Evolutionary conservation across 805 yeast species (phyloP).

Genomic region (Candida multigemmis): DNA sequence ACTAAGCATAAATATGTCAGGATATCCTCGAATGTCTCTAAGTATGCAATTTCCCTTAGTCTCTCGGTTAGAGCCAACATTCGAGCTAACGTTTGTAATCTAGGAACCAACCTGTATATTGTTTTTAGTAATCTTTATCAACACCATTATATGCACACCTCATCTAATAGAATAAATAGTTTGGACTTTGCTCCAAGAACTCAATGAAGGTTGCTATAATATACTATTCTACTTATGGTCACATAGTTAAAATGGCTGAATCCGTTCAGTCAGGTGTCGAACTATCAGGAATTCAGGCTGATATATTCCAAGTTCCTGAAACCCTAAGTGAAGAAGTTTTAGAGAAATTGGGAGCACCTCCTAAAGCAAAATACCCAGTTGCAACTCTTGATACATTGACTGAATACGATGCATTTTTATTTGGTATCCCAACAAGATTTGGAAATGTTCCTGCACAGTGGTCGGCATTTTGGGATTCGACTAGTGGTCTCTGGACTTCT

Average conservation of each 20-base stretch:
- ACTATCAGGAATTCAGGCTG: slow-evolving; percentile 61
- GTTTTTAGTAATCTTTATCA: neutral
- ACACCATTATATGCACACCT: neutral
- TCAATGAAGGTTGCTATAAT: slow-evolving; percentile 57
- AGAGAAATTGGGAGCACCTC: slow-evolving; percentile 55
- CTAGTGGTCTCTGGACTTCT: slow-evolving; percentile 68
- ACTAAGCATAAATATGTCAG: too few relatives aligned
- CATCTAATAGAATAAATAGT: too few relatives aligned
- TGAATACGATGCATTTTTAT: slow-evolving; percentile 63
- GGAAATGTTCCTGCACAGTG: slow-evolving; percentile 74
- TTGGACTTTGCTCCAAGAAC: neutral
- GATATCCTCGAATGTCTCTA: too few relatives aligned
- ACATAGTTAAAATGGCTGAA: slow-evolving; percentile 61
- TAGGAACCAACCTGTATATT: neutral
- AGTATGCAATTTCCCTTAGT: too few relatives aligned
- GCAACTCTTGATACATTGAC: slow-evolving; percentile 49
- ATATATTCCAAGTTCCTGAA: slow-evolving; percentile 73
- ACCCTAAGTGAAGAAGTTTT: slow-evolving; percentile 61
- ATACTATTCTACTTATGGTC: slow-evolving; percentile 78
- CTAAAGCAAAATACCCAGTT: slow-evolving; percentile 48
- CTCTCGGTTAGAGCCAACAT: neutral
- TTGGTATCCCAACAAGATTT: slow-evolving; percentile 76
- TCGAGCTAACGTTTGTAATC: neutral
- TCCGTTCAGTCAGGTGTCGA: slow-evolving; percentile 61
- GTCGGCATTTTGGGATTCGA: slow-evolving; percentile 65